A percentile compares a stretch with the other conserved stretches of the same genome.
Evolutionary conservation across 805 yeast species (phyloP).

Genomic region (Blastobotrys parvus): DNA sequence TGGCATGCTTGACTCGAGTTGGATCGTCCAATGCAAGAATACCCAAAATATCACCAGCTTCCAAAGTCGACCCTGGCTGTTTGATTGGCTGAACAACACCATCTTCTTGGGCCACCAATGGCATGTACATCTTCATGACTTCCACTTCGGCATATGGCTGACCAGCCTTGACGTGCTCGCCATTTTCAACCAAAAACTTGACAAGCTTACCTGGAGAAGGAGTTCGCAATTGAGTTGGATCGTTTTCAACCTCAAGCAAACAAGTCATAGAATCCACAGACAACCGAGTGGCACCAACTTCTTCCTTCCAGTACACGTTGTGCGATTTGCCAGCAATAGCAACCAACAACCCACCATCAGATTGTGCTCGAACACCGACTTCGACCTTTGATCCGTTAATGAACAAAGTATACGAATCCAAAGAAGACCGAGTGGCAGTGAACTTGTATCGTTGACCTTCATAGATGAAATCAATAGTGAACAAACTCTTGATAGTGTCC

Average conservation of each 20-base stretch:
- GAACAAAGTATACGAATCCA: constrained; percentile 77
- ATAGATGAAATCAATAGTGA: constrained; percentile 90
- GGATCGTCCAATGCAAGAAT: constrained; percentile 94
- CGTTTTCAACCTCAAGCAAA: constrained; percentile 87
- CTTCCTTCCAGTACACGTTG: constrained; percentile 96
- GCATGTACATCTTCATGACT: constrained; percentile 99
- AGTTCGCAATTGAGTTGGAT: constrained; percentile 96
- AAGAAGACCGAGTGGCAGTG: constrained; percentile 89
- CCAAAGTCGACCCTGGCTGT: constrained; percentile 96
- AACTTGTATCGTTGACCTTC: constrained; percentile 90
- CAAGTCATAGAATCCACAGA: constrained; percentile 96
- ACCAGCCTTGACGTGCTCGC: constrained; percentile 86
- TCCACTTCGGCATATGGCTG: constrained; percentile 97
- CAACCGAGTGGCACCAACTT: constrained; percentile 87
- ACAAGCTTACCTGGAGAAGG: constrained; percentile 99
- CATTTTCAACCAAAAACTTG: constrained; percentile 86
- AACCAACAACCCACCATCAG: constrained; percentile 90
- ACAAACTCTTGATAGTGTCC: constrained; percentile 72
- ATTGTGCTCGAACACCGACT: constrained; percentile 77
- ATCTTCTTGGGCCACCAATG: constrained; percentile 84
- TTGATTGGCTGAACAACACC: constrained; percentile 89
- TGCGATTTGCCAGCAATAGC: constrained; percentile 90
- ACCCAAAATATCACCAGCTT: constrained; percentile 95
- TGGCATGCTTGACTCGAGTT: constrained; percentile 91
- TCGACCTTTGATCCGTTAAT: constrained; percentile 88